These are phyloP conservation scores for Thielaviopsis musarum DNA, from an alignment of 2,329 filamentous ascomycete species.

Conservation along the genomic window DNA sequence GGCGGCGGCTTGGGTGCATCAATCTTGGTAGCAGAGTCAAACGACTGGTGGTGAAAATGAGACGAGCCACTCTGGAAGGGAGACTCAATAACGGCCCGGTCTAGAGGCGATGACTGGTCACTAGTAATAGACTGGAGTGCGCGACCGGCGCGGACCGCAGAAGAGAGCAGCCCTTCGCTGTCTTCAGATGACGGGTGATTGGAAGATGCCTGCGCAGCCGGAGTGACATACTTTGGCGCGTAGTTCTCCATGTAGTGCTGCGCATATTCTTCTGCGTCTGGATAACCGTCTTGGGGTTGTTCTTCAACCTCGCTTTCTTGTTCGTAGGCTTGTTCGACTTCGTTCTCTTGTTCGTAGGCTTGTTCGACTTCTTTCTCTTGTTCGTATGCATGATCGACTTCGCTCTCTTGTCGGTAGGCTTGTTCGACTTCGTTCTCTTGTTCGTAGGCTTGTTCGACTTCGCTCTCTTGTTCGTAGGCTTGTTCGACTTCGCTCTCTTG, in stretches of 20 bases:
- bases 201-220: not conserved
- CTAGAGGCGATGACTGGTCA: slow-evolving; percentile 39
- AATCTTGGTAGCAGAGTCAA: not conserved
- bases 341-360: not conserved
- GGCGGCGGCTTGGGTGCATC: slow-evolving; percentile 1
- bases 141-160: slow-evolving; percentile 40
- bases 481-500: not conserved
- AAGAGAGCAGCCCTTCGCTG: slow-evolving; percentile 31
- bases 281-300: too few relatives aligned
- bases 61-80: slow-evolving; percentile 24
- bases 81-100: slow-evolving; percentile 33
- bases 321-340: not conserved
- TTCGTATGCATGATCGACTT: not conserved
- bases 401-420: not conserved
- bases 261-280: too few relatives aligned
- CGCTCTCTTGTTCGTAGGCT: slow-evolving; percentile 12
- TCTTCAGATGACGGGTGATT: slow-evolving; percentile 1
- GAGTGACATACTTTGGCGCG: not conserved
- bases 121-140: slow-evolving; percentile 41
- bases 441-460: slow-evolving; percentile 13
- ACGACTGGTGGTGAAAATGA: not conserved
- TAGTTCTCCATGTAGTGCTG: not conserved
- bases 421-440: not conserved
- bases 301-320: too few relatives aligned
- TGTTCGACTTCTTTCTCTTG: not conserved